A percentile compares a stretch with the other conserved stretches of the same genome.
These are phyloP conservation scores for Cercis canadensis DNA, from an alignment of 306 rosid genomes.

Conservation along the genomic window DNA sequence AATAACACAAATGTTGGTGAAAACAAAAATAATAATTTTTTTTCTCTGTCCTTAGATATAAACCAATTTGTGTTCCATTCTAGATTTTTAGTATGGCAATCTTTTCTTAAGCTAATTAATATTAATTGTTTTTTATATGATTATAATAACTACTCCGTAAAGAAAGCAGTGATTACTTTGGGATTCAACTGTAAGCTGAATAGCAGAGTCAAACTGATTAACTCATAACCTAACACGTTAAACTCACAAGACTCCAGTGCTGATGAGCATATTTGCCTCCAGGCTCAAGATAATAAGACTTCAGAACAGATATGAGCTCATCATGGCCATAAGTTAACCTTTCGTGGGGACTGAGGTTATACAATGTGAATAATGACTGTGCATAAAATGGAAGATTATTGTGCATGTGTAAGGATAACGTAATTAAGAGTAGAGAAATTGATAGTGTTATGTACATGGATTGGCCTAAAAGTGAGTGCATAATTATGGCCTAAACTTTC, in stretches of 20 bases:
- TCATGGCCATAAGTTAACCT: too few species aligned
- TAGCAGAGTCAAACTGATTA: background rate
- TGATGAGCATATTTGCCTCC: too few species aligned
- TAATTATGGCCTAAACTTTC: too few species aligned
- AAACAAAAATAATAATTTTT: background rate
- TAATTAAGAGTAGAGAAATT: too few species aligned
- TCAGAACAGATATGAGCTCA: too few species aligned
- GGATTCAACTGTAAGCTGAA: conserved; percentile 13
- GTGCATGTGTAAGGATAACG: conserved; percentile 4
- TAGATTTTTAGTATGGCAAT: background rate
- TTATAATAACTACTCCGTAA: background rate
- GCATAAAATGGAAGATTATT: conserved; percentile 14
- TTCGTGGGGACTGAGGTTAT: background rate
- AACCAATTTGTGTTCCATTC: conserved; percentile 11
- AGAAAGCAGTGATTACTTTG: conserved; percentile 6
- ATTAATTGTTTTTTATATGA: background rate
- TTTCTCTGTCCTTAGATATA: background rate
- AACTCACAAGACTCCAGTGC: too few species aligned
- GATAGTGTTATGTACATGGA: background rate
- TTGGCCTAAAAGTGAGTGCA: background rate
- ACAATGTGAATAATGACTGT: conserved; percentile 7
- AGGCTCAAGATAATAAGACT: too few species aligned
- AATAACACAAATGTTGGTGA: background rate
- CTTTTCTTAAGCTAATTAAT: too few species aligned
- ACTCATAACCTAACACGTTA: too few species aligned